These are phyloP conservation scores for Fusarium sambucinum DNA, from an alignment of 2,329 filamentous ascomycete genomes.

Conservation along the genomic window DNA sequence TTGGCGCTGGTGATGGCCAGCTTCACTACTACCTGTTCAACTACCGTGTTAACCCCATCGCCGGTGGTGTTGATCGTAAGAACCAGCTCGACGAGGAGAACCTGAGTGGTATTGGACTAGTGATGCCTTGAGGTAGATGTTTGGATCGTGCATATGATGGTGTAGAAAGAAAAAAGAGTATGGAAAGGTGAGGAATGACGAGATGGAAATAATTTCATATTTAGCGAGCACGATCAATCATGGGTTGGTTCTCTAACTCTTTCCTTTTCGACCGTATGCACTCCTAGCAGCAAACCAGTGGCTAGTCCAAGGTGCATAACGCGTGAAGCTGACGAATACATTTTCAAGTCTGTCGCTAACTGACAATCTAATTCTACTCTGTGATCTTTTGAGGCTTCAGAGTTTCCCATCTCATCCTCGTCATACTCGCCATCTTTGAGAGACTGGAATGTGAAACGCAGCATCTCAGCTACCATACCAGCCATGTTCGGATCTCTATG, in stretches of 20 bases:
- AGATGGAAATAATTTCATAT: constrained; percentile 18
- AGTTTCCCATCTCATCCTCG: not conserved
- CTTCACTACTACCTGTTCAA: constrained; percentile 99
- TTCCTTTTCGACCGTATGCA: not conserved
- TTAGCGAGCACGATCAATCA: constrained; percentile 15
- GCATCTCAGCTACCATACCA: constrained; percentile 6
- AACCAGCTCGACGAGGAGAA: constrained; percentile 82
- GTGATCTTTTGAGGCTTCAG: not conserved
- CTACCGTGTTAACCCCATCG: constrained; percentile 87
- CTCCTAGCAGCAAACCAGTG: not conserved
- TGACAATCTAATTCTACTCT: not conserved
- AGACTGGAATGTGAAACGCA: constrained; percentile 22
- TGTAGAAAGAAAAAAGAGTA: constrained; percentile 10
- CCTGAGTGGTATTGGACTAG: constrained; percentile 89
- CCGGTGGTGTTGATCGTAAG: constrained; percentile 83
- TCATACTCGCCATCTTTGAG: not conserved
- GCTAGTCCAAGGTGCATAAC: not conserved
- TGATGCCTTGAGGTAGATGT: constrained; percentile 67
- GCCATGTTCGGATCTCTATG: constrained; percentile 17
- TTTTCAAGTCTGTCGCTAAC: not conserved
- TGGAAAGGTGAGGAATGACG: constrained; percentile 19
- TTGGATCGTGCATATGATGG: not conserved
- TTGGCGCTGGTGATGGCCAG: constrained; percentile 92
- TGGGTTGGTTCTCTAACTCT: constrained; percentile 2
- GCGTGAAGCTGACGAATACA: not conserved